Evolutionary conservation across 306 rosid genomes (phyloP).

Genomic region (Alnus rubra): DNA sequence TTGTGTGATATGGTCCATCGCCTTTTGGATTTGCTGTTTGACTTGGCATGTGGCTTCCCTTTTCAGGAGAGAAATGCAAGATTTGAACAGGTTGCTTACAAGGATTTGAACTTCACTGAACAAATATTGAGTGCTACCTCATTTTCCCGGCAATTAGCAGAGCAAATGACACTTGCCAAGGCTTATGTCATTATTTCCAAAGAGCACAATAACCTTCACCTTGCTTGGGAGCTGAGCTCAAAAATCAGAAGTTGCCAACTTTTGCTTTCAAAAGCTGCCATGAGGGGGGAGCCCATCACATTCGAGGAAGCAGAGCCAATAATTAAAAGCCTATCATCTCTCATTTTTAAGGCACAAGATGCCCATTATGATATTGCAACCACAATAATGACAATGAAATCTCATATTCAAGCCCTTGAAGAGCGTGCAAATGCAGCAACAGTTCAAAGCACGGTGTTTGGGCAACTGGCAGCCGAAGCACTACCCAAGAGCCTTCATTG

Average conservation of each 20-base stretch:
- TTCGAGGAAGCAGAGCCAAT: conserved; percentile 90
- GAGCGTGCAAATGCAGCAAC: conserved; percentile 92
- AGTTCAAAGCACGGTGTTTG: conserved; percentile 86
- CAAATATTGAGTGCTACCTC: conserved; percentile 82
- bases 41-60: conserved; percentile 17
- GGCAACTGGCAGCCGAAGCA: conserved; percentile 86
- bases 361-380: conserved; percentile 95
- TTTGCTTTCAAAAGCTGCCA: conserved; percentile 87
- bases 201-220: conserved; percentile 97
- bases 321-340: conserved; percentile 75
- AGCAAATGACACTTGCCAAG: conserved; percentile 92
- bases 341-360: conserved; percentile 86
- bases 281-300: conserved; percentile 80
- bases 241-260: conserved; percentile 92
- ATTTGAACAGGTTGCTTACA: conserved; percentile 58
- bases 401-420: conserved; percentile 97
- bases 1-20: background rate
- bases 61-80: conserved; percentile 73
- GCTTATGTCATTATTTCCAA: conserved; percentile 96
- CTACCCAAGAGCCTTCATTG: conserved; percentile 90
- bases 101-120: conserved; percentile 76
- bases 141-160: conserved; percentile 83
- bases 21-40: background rate
- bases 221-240: conserved; percentile 94
- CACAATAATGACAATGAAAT: conserved; percentile 95